phyloP scores from a whole-genome alignment of 768 basidiomycete genomes.

The Paxillus involutus region DNA sequence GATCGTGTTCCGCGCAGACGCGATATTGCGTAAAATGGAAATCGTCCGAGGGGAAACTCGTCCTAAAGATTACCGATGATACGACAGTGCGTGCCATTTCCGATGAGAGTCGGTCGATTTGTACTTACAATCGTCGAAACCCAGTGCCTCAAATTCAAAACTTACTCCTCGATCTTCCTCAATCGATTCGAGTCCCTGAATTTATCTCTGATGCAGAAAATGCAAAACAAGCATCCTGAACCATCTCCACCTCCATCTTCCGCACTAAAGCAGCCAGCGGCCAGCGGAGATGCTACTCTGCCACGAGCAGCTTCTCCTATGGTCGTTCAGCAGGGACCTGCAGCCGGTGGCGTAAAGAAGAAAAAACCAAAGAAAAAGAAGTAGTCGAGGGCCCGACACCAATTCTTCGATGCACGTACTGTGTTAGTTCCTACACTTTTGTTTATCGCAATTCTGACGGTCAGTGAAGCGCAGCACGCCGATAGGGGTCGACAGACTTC shows the following conservation, averaged over 20 bases:
- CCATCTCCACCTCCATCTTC: constrained; percentile 24
- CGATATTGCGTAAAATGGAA: constrained; percentile 94
- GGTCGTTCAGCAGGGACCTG: constrained; percentile 31
- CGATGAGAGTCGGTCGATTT: neutral
- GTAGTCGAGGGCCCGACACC: constrained; percentile 25
- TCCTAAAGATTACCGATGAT: constrained; percentile 93
- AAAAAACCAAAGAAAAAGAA: constrained; percentile 85
- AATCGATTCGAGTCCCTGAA: constrained; percentile 96
- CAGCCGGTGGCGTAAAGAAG: constrained; percentile 73
- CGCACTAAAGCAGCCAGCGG: constrained; percentile 15
- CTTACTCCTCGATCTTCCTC: constrained; percentile 89
- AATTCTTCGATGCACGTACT: neutral
- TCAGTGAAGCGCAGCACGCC: constrained; percentile 4
- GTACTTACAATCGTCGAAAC: neutral
- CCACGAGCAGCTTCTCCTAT: constrained; percentile 35
- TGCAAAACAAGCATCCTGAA: constrained; percentile 63
- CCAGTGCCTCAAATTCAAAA: constrained; percentile 96
- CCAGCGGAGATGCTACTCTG: constrained; percentile 21
- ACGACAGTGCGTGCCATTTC: constrained; percentile 60
- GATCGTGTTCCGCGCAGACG: constrained; percentile 47
- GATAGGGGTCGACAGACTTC: constrained; percentile 1
- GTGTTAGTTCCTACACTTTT: constrained; percentile 12
- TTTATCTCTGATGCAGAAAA: constrained; percentile 80
- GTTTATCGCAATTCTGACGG: neutral
- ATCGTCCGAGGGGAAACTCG: constrained; percentile 79